Evolutionary conservation across 495 filamentous ascomycete genomes (phyloP), one percentile per base, ranked within the genome.

Genomic region (Annulohypoxylon moriforme): DNA sequence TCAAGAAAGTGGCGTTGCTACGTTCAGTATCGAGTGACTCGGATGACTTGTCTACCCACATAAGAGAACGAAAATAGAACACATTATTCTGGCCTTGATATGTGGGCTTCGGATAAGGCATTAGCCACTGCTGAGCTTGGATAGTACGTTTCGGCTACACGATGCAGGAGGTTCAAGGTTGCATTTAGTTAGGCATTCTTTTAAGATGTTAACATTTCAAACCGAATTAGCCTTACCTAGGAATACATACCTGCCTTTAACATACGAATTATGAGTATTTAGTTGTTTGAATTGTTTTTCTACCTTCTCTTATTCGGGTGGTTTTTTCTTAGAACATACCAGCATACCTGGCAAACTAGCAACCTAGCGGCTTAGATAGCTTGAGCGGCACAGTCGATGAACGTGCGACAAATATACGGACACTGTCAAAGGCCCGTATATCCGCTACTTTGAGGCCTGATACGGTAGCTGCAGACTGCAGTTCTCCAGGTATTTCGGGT

Each of bases 51-150:
- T 65, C 46, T 68, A 65, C 49, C 70, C 65, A 69, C 70, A 60
- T 36, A 25, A 47, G 62, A 63, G 49, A 22, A 60, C 71, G 50
- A 73, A 73, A 73, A 73, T 73, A 69, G 71, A 73, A 69, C 49
- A 69, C 38, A 34, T 52, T 25, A 52, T 25, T 60, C 34, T 63
- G 16, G 60, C 27, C 60, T 62, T 55, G 33, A 59, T 34, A 67
- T 42, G 70, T 68, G 60, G 66, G 49, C 62, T 50, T 65, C 65
- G 66, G 65, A 69, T 61, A 55, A 73, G 64, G 66, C 25, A 59
- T 69, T 60, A 73, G 65, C 70, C 60, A 69, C 70, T 18, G 60
- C 61, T 58, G 44, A 38, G 65, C 56, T 69, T 53, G 29, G 53
- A 60, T 69, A 62, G 70, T 33, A 46, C 66, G 66, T 73, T 73